Percentiles rank a stretch among this genome's conserved stretches.
Evolutionary conservation across 768 basidiomycete genomes (phyloP).

Genomic region (Calocera viscosa): DNA sequence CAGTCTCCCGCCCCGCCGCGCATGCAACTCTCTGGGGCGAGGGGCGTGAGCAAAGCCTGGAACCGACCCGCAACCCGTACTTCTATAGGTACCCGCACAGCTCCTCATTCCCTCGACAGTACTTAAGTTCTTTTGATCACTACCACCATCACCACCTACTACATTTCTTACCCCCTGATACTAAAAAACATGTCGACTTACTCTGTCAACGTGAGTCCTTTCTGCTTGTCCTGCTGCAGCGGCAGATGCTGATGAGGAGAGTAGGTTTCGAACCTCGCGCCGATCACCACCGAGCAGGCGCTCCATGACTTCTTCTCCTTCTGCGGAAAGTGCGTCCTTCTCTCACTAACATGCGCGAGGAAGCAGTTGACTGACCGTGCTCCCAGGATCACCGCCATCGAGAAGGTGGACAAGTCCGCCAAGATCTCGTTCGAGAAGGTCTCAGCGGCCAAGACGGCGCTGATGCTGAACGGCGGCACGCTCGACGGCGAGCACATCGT

Average conservation of each 20-base stretch:
- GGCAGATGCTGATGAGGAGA: neutral
- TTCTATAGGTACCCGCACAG: too few species aligned
- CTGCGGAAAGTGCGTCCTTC: constrained; percentile 59
- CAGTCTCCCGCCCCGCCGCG: neutral
- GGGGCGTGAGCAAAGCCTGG: too few species aligned
- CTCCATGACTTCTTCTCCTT: constrained; percentile 78
- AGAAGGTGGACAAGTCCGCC: constrained; percentile 39
- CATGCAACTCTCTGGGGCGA: too few species aligned
- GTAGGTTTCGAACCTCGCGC: constrained; percentile 63
- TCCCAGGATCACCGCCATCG: constrained; percentile 53
- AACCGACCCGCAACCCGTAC: too few species aligned
- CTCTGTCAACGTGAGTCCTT: constrained; percentile 35
- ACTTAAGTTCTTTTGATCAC: neutral
- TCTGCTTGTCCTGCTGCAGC: neutral
- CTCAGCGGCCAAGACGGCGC: constrained; percentile 70
- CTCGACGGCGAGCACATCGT: constrained; percentile 58
- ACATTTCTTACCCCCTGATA: too few species aligned
- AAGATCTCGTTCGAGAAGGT: constrained; percentile 72
- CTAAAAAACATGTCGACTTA: constrained; percentile 20
- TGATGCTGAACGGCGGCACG: constrained; percentile 63
- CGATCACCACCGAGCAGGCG: constrained; percentile 50
- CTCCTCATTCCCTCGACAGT: neutral
- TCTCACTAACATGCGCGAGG: constrained; percentile 11
- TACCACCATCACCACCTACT: constrained; percentile 3
- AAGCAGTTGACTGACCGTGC: neutral